phyloP scores from a whole-genome alignment of 768 basidiomycete species.

The Auricularia auricula-judae region DNA sequence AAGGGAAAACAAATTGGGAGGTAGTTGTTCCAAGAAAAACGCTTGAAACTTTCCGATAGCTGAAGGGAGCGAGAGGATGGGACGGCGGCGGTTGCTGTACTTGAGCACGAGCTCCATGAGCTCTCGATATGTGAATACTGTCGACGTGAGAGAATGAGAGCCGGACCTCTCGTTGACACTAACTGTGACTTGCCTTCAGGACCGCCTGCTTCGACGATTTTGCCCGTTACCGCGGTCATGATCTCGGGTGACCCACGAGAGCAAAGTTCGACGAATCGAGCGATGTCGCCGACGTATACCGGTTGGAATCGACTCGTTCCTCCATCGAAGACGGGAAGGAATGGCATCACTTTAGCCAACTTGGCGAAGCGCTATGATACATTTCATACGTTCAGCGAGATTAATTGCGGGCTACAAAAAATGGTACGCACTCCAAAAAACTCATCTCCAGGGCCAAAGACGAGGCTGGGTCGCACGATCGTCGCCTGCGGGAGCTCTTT shows the following conservation, averaged over 20 bases:
- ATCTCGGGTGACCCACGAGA: slow-evolving; percentile 33
- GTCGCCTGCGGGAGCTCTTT: slow-evolving; percentile 38
- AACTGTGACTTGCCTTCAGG: slow-evolving; percentile 23
- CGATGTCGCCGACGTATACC: slow-evolving; percentile 61
- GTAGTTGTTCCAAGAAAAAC: slow-evolving; percentile 49
- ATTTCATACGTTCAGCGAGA: background rate
- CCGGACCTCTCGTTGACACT: no score
- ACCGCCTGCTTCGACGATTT: slow-evolving; percentile 37
- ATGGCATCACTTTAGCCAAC: slow-evolving; percentile 49
- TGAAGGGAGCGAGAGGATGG: slow-evolving; percentile 56
- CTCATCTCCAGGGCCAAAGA: slow-evolving; percentile 67
- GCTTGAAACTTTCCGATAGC: slow-evolving; percentile 55
- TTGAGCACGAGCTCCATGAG: slow-evolving; percentile 54
- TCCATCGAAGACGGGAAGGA: slow-evolving; percentile 70
- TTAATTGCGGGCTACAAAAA: background rate
- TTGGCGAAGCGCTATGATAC: slow-evolving; percentile 45
- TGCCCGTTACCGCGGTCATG: slow-evolving; percentile 25
- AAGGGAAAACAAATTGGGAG: slow-evolving; percentile 53
- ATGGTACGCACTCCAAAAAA: slow-evolving; percentile 52
- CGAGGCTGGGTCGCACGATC: slow-evolving; percentile 57
- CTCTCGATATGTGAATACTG: slow-evolving; percentile 58
- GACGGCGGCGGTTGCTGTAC: slow-evolving; percentile 40
- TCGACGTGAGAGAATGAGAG: background rate
- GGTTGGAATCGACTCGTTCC: slow-evolving; percentile 59
- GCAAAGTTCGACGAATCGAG: slow-evolving; percentile 47